These are phyloP conservation scores for Solanum pennellii DNA, from an alignment of 257 asterid genomes.

Conservation along the genomic window DNA sequence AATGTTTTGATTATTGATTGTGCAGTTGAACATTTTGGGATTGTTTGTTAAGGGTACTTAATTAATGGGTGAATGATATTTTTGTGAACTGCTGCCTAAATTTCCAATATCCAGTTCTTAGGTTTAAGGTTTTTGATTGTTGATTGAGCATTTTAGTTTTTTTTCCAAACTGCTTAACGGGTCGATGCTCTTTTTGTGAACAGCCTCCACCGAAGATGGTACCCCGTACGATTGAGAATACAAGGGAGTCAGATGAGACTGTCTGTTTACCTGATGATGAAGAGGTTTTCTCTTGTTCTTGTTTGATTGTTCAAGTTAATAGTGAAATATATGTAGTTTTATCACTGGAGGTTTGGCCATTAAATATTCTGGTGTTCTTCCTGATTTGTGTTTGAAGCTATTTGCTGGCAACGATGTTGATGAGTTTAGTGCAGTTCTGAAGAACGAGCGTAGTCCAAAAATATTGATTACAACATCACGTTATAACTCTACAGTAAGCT, in stretches of 20 bases:
- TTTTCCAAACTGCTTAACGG: not conserved
- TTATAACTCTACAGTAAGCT: conserved; percentile 70
- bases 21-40: not conserved
- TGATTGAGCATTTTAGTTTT: not conserved
- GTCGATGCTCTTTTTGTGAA: not conserved
- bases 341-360: not conserved
- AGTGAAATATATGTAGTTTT: not conserved
- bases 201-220: conserved; percentile 51
- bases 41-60: not conserved
- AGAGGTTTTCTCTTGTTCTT: conserved; percentile 20
- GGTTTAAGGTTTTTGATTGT: not conserved
- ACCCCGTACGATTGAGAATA: conserved; percentile 88
- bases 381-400: conserved; percentile 19
- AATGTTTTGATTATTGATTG: not conserved
- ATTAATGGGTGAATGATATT: not conserved
- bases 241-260: conserved; percentile 84
- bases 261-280: conserved; percentile 87
- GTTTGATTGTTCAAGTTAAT: not conserved
- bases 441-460: conserved; percentile 54
- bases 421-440: conserved; percentile 62
- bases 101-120: not conserved
- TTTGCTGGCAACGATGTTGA: conserved; percentile 83
- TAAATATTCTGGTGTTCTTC: not conserved
- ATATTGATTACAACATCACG: conserved; percentile 84
- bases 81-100: not conserved